Percentiles rank a stretch among this genome's conserved stretches.
These are phyloP conservation scores for Alternaria gaisen DNA, from an alignment of 2,329 filamentous ascomycete genomes.

Conservation along the genomic window DNA sequence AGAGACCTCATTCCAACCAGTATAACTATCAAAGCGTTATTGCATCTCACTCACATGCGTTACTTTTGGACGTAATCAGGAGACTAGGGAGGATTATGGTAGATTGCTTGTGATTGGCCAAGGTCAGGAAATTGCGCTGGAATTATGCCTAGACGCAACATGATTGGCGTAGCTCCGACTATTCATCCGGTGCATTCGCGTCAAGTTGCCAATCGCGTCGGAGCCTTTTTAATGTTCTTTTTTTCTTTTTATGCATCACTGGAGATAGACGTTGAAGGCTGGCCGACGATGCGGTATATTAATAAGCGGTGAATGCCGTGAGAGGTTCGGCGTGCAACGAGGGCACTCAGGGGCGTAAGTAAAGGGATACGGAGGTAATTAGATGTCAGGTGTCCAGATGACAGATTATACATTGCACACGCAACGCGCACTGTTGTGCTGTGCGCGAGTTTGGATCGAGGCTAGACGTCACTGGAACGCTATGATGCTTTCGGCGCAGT, in stretches of 20 bases:
- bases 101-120: slow-evolving; percentile 8
- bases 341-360: neutral
- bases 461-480: slow-evolving; percentile 27
- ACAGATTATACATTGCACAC: slow-evolving; percentile 3
- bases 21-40: neutral
- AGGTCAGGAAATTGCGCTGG: slow-evolving; percentile 9
- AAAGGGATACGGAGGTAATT: slow-evolving; percentile 5
- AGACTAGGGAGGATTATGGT: neutral
- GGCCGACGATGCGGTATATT: neutral
- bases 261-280: neutral
- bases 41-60: neutral
- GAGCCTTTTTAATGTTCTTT: neutral
- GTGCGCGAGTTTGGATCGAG: slow-evolving; percentile 11
- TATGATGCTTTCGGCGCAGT: slow-evolving; percentile 23
- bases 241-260: neutral
- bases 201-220: neutral
- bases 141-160: slow-evolving; percentile 6
- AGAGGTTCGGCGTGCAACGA: neutral
- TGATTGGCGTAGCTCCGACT: slow-evolving; percentile 12
- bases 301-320: neutral
- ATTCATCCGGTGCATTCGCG: slow-evolving; percentile 5
- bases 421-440: slow-evolving; percentile 16
- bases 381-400: slow-evolving; percentile 5
- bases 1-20: neutral
- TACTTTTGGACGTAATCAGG: neutral